Base-by-base conservation (phyloP, 2,329 filamentous ascomycete species). In the Cladophialophora immunda region DNA sequence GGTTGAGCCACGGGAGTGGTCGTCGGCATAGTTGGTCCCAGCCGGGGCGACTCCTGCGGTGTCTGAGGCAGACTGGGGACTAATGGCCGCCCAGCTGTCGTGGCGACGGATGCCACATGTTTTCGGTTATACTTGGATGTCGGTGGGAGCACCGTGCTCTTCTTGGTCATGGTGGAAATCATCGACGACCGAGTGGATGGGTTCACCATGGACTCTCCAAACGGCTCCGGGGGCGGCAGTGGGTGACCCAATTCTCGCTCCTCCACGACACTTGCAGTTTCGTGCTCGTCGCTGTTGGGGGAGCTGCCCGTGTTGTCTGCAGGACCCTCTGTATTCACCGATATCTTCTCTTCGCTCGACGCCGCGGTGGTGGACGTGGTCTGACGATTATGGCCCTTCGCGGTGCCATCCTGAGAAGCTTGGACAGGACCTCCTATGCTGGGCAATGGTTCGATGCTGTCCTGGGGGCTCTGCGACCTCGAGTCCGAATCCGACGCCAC, bases 121-220 rank as follows among this genome's bases (percentile, higher is more conserved):
- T 73, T 73, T 29, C 70, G 67, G 52, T 72, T 73, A 62, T 72
- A 73, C 62, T 69, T 72, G 22, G 71, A 73, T 0, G 71, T 73
- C 5, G 71, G 71, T 17, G 69, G 68, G 27, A 66, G 59, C 9
- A 71, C 58, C 30, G 52, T 50, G 32, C 38, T 64, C 29, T 52
- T 68, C 34, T 65, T 58, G 11, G 60, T 65, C 22, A 25, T 25
- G 3, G 45, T 34, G 4, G 71, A 73, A 9, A 58, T 56, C 54
- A 68, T 69, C 2, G 71, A 71, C 29, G 71, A 70, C 4, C 66
- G 64, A 13, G 69, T 57, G 6, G 68, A 70, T 25, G 56, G 30
- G 45, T 61, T 62, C 15, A 58, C 19, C 2, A 38, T 32, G 5
- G 27, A n/a, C 5, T 59, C 65, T 17, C 58, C 59, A 4, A 52